Base-by-base conservation (phyloP, 1,139 yeast genomes). In the Geotrichum reessii region DNA sequence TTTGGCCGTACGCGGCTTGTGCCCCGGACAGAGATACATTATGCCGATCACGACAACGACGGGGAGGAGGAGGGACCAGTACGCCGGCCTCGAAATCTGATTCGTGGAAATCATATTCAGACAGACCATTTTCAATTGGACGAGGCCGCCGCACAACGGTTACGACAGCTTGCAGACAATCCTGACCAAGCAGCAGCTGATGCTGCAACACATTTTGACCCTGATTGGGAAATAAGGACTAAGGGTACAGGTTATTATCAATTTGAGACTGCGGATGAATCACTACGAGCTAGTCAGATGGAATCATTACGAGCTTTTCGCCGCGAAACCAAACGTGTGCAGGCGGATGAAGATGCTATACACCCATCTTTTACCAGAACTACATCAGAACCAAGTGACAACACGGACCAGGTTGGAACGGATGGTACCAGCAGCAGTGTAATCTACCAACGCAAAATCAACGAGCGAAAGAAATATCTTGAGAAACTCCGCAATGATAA, bases 1-100 rank as follows among this genome's bases (percentile, higher is more conserved):
- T 72, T 67, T 65, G 75, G 75, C 1, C 61, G 74, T 8, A 63
- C 70, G 8, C 58, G 75, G 37, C 53, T 50, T 37, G 68, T 71
- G 1, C 63, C 67, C 1, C 59, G 60, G 7, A 57, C 60, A 7
- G 52, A 65, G 33, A 61, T 62, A 9, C 58, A 58, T 19, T n/a
- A 47, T 7, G 21, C 44, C 17, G 48, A 42, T 5, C 25, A 17
- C 11, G 46, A 17, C 5, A 12, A 21, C n/a, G 19, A 42, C 42
- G 40, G 25, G 11, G 57, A 53, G n/a, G 51, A 31, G 9, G 28
- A 28, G 19, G 59, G 52, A n/a, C 50, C 48, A 24, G 53, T 52
- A 5, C 46, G 31, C 14, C 53, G 52, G 11, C 58, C 58, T 5
- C 19, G 50, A 17, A 37, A 53, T 12, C 7, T 58, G n/a, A 50